phyloP scores from a whole-genome alignment of 345 rosid species.

The Eucalyptus regnans region DNA sequence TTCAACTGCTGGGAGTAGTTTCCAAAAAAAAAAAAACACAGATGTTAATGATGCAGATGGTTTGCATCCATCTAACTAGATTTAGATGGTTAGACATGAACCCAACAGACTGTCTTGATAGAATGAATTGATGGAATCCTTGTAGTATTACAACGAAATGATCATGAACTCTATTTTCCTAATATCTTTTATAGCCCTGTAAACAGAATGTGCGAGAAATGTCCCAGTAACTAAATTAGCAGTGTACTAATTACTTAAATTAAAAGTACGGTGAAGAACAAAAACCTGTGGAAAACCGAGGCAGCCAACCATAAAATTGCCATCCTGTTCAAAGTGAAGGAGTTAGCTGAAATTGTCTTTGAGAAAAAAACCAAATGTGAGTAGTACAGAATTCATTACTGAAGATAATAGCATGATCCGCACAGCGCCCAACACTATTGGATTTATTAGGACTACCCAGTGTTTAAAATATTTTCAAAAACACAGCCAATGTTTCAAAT shows the following conservation, averaged over 20 bases:
- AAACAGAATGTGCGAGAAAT: not conserved
- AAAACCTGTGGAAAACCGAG: constrained; percentile 74
- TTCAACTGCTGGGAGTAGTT: not conserved
- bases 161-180: not conserved
- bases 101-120: not conserved
- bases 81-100: not conserved
- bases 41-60: not conserved
- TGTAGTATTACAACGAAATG: not conserved
- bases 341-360: not conserved
- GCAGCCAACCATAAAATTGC: constrained; percentile 96
- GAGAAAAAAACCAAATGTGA: not conserved
- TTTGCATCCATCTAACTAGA: not conserved
- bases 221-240: not conserved
- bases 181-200: not conserved
- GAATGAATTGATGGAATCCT: not conserved
- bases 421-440: not conserved
- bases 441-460: not conserved
- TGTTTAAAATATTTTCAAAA: not conserved
- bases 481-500: not conserved
- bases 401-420: not conserved
- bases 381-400: not conserved
- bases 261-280: not conserved
- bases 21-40: not conserved
- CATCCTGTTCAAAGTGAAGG: constrained; percentile 42
- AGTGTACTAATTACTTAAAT: not conserved